Evolutionary conservation across 352 stramenopile genomes (phyloP), one percentile per base, ranked within the genome.

Genomic region (Pythium periplocum): DNA sequence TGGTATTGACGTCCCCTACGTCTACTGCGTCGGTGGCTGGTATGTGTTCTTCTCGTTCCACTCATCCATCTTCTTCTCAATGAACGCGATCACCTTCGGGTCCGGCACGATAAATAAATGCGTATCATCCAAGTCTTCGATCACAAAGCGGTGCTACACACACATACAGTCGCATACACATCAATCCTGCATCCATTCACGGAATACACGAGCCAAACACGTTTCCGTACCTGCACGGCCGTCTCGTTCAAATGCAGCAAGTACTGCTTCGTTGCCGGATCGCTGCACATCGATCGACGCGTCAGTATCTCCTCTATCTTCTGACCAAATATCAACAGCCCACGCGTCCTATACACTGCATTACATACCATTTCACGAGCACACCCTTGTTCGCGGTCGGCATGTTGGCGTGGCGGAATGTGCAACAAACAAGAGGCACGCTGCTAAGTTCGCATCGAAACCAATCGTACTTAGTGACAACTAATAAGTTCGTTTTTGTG

Each of bases 31-130:
- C 11, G 83, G 80, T 32, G 76, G 72, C 57, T 93, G 83, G 69
- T 93, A 93, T 39, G 83, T 93, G 64, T 93, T 93, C 58, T 81
- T 86, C 54, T 93, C 80, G 60, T 93, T 93, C 83, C 83, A 93
- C 57, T 93, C 80, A 67, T 93, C 83, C 75, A 93, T 90, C 71
- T 91, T 93, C 66, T 89, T 87, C 56, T 93, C 77, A 52, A 93
- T 93, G 51, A 90, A 91, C 43, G 66, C 69, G 51, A 93, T 85
- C 45, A 93, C 71, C 53, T 87, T 87, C 12, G 75, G 76, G 43
- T 91, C 77, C 4, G 83, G 83, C 45, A 91, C 76, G 64, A 93
- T 91, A 83, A 93, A 93, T 69, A 93, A 56, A 48, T 93, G 83
- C 35, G 57, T 83, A 51, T 93, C 83, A 59, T 93, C 83, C 45